A percentile compares a stretch with the other conserved stretches of the same genome.
These are phyloP conservation scores for Diplotaxis tenuifolia DNA, from an alignment of 345 rosid species.

Conservation along the genomic window DNA sequence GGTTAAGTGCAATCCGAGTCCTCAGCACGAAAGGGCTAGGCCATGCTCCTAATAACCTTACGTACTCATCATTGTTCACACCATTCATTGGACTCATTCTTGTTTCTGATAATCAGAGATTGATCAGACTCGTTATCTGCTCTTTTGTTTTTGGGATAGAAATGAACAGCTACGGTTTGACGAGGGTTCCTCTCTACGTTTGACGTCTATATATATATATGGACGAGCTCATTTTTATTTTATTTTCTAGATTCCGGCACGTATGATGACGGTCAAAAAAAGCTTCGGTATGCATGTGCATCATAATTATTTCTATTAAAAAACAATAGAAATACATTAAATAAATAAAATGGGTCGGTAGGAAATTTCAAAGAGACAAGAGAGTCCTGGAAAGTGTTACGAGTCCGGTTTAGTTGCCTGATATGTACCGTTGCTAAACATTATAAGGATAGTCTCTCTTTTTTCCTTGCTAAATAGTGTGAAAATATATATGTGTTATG, in stretches of 20 bases:
- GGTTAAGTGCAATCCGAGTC: slow-evolving; percentile 50
- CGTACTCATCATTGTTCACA: slow-evolving; percentile 34
- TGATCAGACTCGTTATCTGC: slow-evolving; percentile 17
- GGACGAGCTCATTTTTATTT: slow-evolving; percentile 1
- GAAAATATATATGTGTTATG: not conserved
- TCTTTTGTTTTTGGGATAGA: not conserved
- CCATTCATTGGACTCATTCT: slow-evolving; percentile 24
- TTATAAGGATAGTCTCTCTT: too few relatives aligned
- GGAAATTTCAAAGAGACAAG: slow-evolving; percentile 18
- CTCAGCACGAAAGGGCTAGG: slow-evolving; percentile 79
- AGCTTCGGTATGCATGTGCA: slow-evolving; percentile 27
- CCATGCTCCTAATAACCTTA: slow-evolving; percentile 70
- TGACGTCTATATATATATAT: slow-evolving; percentile 25
- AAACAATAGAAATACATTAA: not conserved
- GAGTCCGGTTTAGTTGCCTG: slow-evolving; percentile 22
- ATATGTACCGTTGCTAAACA: slow-evolving; percentile 20
- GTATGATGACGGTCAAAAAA: slow-evolving; percentile 30
- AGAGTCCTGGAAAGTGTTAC: slow-evolving; percentile 18
- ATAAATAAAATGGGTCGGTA: not conserved
- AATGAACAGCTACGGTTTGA: slow-evolving; percentile 18
- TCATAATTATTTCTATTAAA: not conserved
- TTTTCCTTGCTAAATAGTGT: not conserved
- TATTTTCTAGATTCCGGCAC: slow-evolving; percentile 18
- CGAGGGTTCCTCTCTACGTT: slow-evolving; percentile 16
- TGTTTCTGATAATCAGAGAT: not conserved